phyloP scores from a whole-genome alignment of 768 basidiomycete genomes.

The Russula abietina region DNA sequence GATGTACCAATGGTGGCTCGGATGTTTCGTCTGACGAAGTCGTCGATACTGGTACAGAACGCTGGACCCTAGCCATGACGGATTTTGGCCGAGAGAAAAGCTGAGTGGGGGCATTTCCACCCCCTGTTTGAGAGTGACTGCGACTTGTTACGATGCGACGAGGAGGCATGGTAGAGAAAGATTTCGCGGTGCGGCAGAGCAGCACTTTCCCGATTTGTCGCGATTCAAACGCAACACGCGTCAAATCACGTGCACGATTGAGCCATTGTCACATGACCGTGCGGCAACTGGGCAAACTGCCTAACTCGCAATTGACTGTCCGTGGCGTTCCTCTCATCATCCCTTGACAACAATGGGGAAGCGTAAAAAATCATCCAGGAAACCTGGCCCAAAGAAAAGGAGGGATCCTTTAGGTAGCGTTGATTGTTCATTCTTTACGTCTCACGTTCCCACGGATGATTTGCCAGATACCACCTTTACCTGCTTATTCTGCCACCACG shows the following conservation, averaged over 20 bases:
- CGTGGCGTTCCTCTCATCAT: background rate
- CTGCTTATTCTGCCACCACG: constrained; percentile 85
- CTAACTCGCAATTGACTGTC: too few species aligned
- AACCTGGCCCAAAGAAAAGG: constrained; percentile 60
- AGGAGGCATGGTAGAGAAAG: constrained; percentile 46
- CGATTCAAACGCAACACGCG: constrained; percentile 18
- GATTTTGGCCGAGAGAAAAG: constrained; percentile 41
- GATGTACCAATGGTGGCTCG: constrained; percentile 3
- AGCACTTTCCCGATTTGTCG: background rate
- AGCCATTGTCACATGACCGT: constrained; percentile 10
- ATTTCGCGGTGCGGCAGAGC: background rate
- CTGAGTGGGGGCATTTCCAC: constrained; percentile 34
- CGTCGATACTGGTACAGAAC: constrained; percentile 27
- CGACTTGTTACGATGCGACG: constrained; percentile 54
- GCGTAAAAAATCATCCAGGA: constrained; percentile 84
- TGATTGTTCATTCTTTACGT: background rate
- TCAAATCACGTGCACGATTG: constrained; percentile 27
- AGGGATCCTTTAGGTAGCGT: constrained; percentile 67
- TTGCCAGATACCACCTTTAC: constrained; percentile 72
- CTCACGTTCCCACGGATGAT: constrained; percentile 2
- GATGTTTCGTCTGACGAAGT: constrained; percentile 28
- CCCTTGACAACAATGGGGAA: constrained; percentile 59
- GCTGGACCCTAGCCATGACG: constrained; percentile 40
- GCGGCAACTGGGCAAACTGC: background rate
- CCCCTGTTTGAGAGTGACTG: constrained; percentile 34